Percentiles rank a stretch among this genome's conserved stretches.
Conservation (phyloP, 2,329 filamentous ascomycete genomes). For the Diaporthe sp. region DNA sequence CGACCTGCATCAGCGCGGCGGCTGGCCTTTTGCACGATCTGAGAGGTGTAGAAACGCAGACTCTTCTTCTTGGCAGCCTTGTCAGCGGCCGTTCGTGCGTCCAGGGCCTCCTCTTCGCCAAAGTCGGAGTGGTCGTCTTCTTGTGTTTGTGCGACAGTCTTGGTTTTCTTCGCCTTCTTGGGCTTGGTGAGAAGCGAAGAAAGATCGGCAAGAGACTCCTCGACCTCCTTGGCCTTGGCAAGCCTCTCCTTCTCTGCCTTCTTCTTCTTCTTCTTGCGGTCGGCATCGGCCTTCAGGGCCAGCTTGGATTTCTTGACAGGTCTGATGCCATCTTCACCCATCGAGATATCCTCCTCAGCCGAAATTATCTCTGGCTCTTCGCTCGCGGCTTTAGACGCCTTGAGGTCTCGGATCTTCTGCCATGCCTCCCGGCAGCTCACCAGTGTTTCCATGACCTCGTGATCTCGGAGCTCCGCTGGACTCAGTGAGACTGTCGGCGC, state of each 20-base stretch:
- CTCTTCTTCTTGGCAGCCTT: constrained; percentile 93
- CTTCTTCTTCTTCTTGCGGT: constrained; percentile 54
- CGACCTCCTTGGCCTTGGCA: constrained; percentile 69
- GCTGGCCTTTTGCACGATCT: constrained; percentile 95
- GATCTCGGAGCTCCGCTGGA: constrained; percentile 86
- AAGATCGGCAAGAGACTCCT: constrained; percentile 79
- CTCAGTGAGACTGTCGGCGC: constrained; percentile 73
- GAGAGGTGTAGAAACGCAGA: constrained; percentile 97
- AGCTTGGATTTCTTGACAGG: constrained; percentile 54
- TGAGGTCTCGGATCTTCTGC: constrained; percentile 79
- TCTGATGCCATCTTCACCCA: constrained; percentile 48
- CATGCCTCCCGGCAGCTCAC: constrained; percentile 86
- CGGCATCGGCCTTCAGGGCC: constrained; percentile 30
- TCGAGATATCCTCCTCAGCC: constrained; percentile 47
- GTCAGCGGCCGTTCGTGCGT: constrained; percentile 83
- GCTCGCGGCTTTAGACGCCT: constrained; percentile 56
- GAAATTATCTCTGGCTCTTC: constrained; percentile 46
- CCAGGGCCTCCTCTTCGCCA: constrained; percentile 87
- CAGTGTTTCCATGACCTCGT: constrained; percentile 90
- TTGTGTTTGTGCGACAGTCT: constrained; percentile 52
- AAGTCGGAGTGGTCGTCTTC: constrained; percentile 85
- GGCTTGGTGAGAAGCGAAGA: constrained; percentile 70
- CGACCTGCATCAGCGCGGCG: constrained; percentile 82
- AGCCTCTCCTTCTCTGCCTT: constrained; percentile 55
- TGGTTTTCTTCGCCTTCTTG: constrained; percentile 58